A percentile compares a stretch with the other conserved stretches of the same genome.
Evolutionary conservation across 2,329 filamentous ascomycete genomes (phyloP).

Genomic region (Thelonectria discophora): DNA sequence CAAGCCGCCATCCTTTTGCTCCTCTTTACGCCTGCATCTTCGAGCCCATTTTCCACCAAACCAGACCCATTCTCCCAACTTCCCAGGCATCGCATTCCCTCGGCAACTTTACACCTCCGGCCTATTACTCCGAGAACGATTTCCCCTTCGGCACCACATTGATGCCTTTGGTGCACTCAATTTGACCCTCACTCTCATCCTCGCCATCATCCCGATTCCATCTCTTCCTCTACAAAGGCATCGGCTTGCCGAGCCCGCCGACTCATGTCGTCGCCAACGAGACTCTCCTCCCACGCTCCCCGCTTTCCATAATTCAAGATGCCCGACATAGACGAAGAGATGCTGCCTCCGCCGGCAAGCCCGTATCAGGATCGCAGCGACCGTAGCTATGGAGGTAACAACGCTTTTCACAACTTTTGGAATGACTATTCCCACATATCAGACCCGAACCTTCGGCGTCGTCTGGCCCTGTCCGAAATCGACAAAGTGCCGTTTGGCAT

Average conservation of each 20-base stretch:
- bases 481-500: conserved; percentile 81
- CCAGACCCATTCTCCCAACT: conserved; percentile 1
- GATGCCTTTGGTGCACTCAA: conserved; percentile 14
- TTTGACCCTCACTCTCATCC: conserved; percentile 27
- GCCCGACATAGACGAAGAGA: conserved; percentile 48
- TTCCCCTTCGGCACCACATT: conserved; percentile 1
- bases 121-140: conserved; percentile 1
- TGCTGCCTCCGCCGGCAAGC: conserved; percentile 53
- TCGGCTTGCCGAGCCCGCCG: conserved; percentile 11
- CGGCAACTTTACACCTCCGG: conserved; percentile 1
- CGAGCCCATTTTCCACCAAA: background rate
- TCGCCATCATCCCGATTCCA: conserved; percentile 22
- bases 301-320: conserved; percentile 41
- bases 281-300: conserved; percentile 35
- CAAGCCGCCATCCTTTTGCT: background rate
- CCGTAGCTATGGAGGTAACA: conserved; percentile 68
- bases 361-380: conserved; percentile 41
- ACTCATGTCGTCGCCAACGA: conserved; percentile 42
- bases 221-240: conserved; percentile 24
- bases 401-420: conserved; percentile 78
- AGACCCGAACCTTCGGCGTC: conserved; percentile 79
- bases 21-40: background rate
- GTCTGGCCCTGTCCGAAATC: conserved; percentile 80
- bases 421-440: conserved; percentile 72
- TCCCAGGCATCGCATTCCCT: background rate